Base-by-base conservation (phyloP, 768 basidiomycete genomes). In the Phlegmacium glaucopus region DNA sequence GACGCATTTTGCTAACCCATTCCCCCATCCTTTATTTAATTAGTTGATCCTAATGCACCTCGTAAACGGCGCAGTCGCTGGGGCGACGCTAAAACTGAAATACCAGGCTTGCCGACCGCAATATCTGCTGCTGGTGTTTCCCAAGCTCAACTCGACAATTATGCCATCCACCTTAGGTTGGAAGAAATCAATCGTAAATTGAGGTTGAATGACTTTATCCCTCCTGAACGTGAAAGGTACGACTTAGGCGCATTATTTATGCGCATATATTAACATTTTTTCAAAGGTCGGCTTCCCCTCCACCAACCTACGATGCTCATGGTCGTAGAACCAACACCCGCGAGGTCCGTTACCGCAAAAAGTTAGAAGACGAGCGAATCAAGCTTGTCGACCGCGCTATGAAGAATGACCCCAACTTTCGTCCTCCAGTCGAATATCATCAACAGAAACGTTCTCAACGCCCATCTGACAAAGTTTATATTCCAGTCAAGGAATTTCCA, bases 401-500 rank as follows among this genome's bases (percentile, higher is more conserved):
- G 83, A 95, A 95, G 70, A 90, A 90, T 51, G 96, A 99, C 61
- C 96, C 96, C 13, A 94, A 94, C 63, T 99, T 95, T 76, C 90
- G 90, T 35, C 94, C 96, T 45, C 96, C 96, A 9, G 87, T 92
- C 47, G 96, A 99, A 67, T 95, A 97, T 62, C 89, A 92, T 53
- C 89, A 93, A 65, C 87, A 93, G 64, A 95, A 96, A 68, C 87
- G 93, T 27, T 90, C 90, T 35, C 89, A 90, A 49, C 82, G 93
- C 39, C 94, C 95, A 11, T 89, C 90, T 28, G 96, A 99, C 50
- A 98, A 98, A 71, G 96, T 99, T 51, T 99, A 98, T 65, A 97
- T 99, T 51, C 96, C 96, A 34, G 94, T 97, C 64, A 98, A 99
- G 67, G 96, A 99, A 70, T 99, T 99, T 58, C 96, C 96, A 1